Evolutionary conservation across 768 basidiomycete species (phyloP).

Genomic region (Trametes cinnabarina): DNA sequence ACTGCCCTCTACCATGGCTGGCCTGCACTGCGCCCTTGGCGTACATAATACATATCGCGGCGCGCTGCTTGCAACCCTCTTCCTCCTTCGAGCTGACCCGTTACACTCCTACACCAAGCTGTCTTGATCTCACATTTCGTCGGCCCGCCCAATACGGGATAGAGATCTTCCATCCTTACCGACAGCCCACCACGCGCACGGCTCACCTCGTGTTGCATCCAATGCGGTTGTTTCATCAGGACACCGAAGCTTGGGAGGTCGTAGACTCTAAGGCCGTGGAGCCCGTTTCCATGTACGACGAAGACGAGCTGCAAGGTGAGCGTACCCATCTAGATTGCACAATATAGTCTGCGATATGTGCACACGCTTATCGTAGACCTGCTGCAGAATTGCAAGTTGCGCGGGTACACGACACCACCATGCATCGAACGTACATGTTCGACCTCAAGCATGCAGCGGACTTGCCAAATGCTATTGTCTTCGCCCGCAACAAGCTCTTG

Average conservation of each 20-base stretch:
- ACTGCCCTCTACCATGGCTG: background rate
- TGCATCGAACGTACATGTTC: slow-evolving; percentile 47
- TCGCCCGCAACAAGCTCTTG: slow-evolving; percentile 64
- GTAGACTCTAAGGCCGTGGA: slow-evolving; percentile 63
- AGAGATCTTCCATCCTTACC: too few relatives aligned
- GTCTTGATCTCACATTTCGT: too few relatives aligned
- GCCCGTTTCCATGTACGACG: slow-evolving; percentile 63
- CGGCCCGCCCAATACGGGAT: too few relatives aligned
- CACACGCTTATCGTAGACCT: too few relatives aligned
- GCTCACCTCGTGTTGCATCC: slow-evolving; percentile 11
- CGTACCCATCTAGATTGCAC: too few relatives aligned
- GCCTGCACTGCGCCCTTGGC: background rate
- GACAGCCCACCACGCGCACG: background rate
- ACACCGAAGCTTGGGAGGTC: slow-evolving; percentile 72
- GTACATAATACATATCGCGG: too few relatives aligned
- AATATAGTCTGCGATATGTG: too few relatives aligned
- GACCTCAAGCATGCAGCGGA: slow-evolving; percentile 49
- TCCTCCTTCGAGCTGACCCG: too few relatives aligned
- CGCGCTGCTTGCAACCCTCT: too few relatives aligned
- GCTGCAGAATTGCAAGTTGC: slow-evolving; percentile 56
- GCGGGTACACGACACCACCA: slow-evolving; percentile 50
- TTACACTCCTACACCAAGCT: too few relatives aligned
- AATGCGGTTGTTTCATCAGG: slow-evolving; percentile 41
- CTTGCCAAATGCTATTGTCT: slow-evolving; percentile 52
- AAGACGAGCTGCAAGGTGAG: slow-evolving; percentile 46